phyloP scores from a whole-genome alignment of 1,139 yeast genomes.

The Pneumocystis oryctolagi region DNA sequence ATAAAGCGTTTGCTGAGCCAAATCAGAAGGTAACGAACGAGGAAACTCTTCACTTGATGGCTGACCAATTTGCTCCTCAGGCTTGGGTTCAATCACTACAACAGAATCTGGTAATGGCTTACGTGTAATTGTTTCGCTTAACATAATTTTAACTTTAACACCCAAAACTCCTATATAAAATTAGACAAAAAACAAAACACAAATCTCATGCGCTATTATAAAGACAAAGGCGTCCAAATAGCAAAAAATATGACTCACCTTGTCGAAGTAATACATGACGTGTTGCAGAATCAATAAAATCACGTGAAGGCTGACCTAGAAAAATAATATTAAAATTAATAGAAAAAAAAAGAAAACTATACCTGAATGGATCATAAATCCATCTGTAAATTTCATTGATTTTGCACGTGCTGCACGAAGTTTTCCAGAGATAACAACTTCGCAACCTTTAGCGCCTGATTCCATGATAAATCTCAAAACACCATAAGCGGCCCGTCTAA shows the following conservation, averaged over 20 bases:
- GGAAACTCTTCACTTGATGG: constrained; percentile 39
- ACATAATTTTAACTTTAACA: constrained; percentile 96
- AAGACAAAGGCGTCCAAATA: neutral
- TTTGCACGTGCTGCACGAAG: constrained; percentile 99
- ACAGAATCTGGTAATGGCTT: constrained; percentile 87
- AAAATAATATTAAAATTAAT: neutral
- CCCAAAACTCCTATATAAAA: constrained; percentile 62
- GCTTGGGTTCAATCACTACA: constrained; percentile 91
- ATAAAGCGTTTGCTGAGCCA: neutral
- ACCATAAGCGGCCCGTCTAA: constrained; percentile 99
- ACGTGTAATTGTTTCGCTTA: constrained; percentile 68
- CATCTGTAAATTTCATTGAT: constrained; percentile 99
- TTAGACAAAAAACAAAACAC: neutral
- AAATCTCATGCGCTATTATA: neutral
- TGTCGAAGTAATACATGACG: constrained; percentile 99
- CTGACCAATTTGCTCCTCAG: constrained; percentile 74
- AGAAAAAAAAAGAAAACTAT: neutral
- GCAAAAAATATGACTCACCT: constrained; percentile 25
- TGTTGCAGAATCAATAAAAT: constrained; percentile 96
- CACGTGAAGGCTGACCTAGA: constrained; percentile 97
- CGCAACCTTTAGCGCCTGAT: constrained; percentile 99
- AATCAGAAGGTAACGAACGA: constrained; percentile 29
- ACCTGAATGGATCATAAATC: constrained; percentile 93
- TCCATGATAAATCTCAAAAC: constrained; percentile 99
- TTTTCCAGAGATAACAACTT: constrained; percentile 98